phyloP scores from a whole-genome alignment of 768 basidiomycete genomes.

The Mycena rebaudengoi region DNA sequence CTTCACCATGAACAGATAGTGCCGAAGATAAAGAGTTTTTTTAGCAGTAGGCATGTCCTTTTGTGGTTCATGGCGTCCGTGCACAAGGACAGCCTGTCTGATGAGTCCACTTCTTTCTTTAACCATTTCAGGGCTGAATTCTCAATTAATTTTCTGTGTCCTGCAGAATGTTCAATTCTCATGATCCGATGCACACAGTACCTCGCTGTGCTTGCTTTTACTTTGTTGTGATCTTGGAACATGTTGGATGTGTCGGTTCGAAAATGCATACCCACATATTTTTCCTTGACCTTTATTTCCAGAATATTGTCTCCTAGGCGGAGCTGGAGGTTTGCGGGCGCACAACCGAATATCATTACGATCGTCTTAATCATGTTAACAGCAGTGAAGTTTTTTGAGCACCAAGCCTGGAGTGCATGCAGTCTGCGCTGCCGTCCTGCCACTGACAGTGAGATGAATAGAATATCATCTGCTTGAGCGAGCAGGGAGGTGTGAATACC shows the following conservation, averaged over 20 bases:
- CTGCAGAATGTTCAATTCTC: conserved; percentile 22
- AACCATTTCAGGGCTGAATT: background rate
- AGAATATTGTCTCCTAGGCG: background rate
- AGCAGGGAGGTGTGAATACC: conserved; percentile 20
- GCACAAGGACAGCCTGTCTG: background rate
- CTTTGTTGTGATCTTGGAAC: conserved; percentile 24
- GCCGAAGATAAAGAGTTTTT: background rate
- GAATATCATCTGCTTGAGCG: too few species aligned
- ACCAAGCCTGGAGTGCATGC: conserved; percentile 28
- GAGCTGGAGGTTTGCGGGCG: background rate
- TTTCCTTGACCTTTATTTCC: background rate
- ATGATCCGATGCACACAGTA: too few species aligned
- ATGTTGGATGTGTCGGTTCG: background rate
- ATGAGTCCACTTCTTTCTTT: background rate
- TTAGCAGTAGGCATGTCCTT: background rate
- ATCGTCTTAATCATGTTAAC: conserved; percentile 33
- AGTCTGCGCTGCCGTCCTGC: conserved; percentile 27
- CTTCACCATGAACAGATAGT: background rate
- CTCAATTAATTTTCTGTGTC: background rate
- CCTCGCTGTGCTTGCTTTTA: too few species aligned
- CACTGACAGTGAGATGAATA: conserved; percentile 22
- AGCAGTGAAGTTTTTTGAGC: conserved; percentile 31
- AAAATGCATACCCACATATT: conserved; percentile 28
- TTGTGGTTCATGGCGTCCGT: background rate
- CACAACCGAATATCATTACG: conserved; percentile 20